phyloP scores from a whole-genome alignment of 805 yeast genomes.

The Starmerella vaccinii region DNA sequence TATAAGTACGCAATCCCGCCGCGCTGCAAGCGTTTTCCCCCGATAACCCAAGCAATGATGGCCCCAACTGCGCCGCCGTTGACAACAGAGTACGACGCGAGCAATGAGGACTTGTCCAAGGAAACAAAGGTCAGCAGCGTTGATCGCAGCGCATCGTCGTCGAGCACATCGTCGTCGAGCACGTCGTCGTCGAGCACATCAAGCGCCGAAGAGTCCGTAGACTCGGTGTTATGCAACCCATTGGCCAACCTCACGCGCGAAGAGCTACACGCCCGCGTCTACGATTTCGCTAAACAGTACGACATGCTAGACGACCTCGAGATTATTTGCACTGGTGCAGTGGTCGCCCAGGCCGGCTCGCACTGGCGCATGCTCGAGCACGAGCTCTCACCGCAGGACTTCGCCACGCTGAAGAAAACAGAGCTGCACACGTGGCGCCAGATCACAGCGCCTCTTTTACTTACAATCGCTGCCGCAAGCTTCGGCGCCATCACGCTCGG shows the following conservation, averaged over 20 bases:
- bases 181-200: not conserved
- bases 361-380: conserved; percentile 24
- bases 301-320: conserved; percentile 24
- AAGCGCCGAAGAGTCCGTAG: not conserved
- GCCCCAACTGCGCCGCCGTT: too few species aligned
- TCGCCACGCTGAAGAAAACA: conserved; percentile 34
- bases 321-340: conserved; percentile 38
- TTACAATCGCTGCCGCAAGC: conserved; percentile 49
- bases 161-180: too few species aligned
- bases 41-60: too few species aligned
- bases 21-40: too few species aligned
- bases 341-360: conserved; percentile 41
- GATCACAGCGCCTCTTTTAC: conserved; percentile 32
- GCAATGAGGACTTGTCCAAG: not conserved
- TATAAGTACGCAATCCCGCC: not conserved
- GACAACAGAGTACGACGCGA: not conserved
- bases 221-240: conserved; percentile 6
- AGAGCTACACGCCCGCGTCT: conserved; percentile 12
- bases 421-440: conserved; percentile 40
- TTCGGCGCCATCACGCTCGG: conserved; percentile 64
- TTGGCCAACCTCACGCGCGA: conserved; percentile 11
- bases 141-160: not conserved
- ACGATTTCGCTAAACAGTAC: conserved; percentile 14
- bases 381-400: conserved; percentile 28
- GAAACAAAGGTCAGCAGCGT: not conserved